These are phyloP conservation scores for Colletotrichum ledebouriae DNA, from an alignment of 2,329 filamentous ascomycete genomes.

Conservation along the genomic window DNA sequence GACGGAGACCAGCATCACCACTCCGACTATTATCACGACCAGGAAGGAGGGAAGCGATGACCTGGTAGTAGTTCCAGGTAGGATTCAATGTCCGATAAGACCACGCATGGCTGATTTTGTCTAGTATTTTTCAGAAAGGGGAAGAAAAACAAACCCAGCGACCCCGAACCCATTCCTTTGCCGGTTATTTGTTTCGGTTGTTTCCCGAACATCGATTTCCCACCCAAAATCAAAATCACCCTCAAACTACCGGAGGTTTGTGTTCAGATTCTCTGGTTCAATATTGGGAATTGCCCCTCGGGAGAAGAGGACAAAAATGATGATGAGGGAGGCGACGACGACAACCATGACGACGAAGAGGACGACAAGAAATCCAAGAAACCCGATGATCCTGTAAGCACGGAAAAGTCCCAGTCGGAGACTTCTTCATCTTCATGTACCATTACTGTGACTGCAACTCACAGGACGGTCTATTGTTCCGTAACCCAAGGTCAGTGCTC, in stretches of 20 bases:
- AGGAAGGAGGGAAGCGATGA: neutral
- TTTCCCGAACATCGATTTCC: constrained; percentile 2
- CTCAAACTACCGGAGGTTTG: neutral
- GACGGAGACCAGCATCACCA: neutral
- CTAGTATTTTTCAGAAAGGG: neutral
- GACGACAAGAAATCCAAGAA: neutral
- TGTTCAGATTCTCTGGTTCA: constrained; percentile 6
- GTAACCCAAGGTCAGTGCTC: constrained; percentile 4
- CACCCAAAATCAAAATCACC: neutral
- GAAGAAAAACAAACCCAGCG: neutral
- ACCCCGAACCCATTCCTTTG: neutral
- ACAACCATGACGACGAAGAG: neutral
- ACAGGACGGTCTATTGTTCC: constrained; percentile 7
- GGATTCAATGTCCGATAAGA: no score
- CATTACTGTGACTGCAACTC: constrained; percentile 1
- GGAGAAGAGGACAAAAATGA: neutral
- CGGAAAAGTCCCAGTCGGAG: neutral
- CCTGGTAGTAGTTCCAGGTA: neutral
- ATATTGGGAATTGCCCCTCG: constrained; percentile 8
- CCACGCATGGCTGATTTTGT: neutral
- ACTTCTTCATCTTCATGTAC: constrained; percentile 12
- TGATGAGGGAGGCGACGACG: neutral
- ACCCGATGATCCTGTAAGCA: neutral
- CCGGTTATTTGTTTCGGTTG: constrained; percentile 1
- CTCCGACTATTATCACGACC: constrained; percentile 1